Percentiles rank a stretch among this genome's conserved stretches.
Evolutionary conservation across 441 rosid species (phyloP).

Genomic region (Croton laevigatus): DNA sequence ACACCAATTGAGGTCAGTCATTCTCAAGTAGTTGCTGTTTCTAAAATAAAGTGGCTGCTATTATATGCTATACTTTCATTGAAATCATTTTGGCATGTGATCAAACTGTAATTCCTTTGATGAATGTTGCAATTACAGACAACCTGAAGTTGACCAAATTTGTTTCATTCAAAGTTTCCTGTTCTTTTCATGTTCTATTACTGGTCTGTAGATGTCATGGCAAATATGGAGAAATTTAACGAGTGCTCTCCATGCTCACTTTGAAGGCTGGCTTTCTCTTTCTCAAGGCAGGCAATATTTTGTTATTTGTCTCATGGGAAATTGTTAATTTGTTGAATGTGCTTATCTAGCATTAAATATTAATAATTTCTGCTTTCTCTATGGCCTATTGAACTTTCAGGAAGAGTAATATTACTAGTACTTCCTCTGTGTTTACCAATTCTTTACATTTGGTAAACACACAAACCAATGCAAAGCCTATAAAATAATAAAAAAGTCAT

Average conservation of each 20-base stretch:
- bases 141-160: constrained; percentile 28
- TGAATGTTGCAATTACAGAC: constrained; percentile 30
- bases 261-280: constrained; percentile 50
- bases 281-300: constrained; percentile 45
- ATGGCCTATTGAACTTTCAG: constrained; percentile 13
- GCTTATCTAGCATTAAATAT: constrained; percentile 12
- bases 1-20: constrained; percentile 88
- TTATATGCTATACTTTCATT: constrained; percentile 9
- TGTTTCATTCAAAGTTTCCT: constrained; percentile 34
- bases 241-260: constrained; percentile 43
- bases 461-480: too few species aligned
- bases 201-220: constrained; percentile 50
- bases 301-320: constrained; percentile 31
- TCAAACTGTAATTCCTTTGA: constrained; percentile 14
- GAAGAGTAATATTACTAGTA: constrained; percentile 9
- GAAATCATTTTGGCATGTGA: constrained; percentile 17
- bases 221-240: constrained; percentile 42
- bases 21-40: constrained; percentile 18
- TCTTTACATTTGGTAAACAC: too few species aligned
- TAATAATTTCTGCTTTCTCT: constrained; percentile 9
- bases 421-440: too few species aligned
- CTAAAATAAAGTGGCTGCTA: constrained; percentile 13
- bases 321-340: constrained; percentile 18
- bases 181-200: constrained; percentile 41
- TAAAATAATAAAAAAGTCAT: too few species aligned